Conservation (phyloP, 805 yeast species). For the Candida boidinii region DNA sequence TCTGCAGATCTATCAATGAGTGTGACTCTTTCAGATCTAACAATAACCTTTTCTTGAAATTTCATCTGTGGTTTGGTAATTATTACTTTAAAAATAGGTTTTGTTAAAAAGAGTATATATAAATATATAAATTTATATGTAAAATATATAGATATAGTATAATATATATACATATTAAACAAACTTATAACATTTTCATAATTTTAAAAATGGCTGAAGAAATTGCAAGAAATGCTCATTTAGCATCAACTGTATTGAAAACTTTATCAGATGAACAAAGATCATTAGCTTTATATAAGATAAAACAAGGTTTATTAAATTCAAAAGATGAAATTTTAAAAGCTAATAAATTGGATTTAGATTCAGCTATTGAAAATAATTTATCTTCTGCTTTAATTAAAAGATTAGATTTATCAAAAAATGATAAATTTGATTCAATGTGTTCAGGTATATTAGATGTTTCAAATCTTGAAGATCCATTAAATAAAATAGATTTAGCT, state of each 20-base stretch:
- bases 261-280: constrained; percentile 68
- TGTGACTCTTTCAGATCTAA: too few species aligned
- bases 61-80: too few species aligned
- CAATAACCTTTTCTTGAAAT: too few species aligned
- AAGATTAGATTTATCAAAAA: constrained; percentile 72
- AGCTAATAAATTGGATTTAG: constrained; percentile 73
- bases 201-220: constrained; percentile 55
- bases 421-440: constrained; percentile 89
- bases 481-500: constrained; percentile 81
- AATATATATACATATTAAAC: too few species aligned
- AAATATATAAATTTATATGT: too few species aligned
- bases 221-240: constrained; percentile 73
- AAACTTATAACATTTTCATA: too few species aligned
- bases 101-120: too few species aligned
- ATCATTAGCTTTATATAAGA: constrained; percentile 59
- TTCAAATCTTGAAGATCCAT: constrained; percentile 82
- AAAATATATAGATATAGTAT: too few species aligned
- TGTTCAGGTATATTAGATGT: constrained; percentile 91
- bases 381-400: constrained; percentile 68
- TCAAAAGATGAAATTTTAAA: constrained; percentile 53
- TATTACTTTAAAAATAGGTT: too few species aligned
- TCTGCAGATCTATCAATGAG: too few species aligned
- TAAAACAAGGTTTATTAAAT: constrained; percentile 58
- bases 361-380: constrained; percentile 51
- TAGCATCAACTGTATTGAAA: constrained; percentile 78